Evolutionary conservation across 2,329 filamentous ascomycete species (phyloP).

Genomic region (Curvularia lunata): DNA sequence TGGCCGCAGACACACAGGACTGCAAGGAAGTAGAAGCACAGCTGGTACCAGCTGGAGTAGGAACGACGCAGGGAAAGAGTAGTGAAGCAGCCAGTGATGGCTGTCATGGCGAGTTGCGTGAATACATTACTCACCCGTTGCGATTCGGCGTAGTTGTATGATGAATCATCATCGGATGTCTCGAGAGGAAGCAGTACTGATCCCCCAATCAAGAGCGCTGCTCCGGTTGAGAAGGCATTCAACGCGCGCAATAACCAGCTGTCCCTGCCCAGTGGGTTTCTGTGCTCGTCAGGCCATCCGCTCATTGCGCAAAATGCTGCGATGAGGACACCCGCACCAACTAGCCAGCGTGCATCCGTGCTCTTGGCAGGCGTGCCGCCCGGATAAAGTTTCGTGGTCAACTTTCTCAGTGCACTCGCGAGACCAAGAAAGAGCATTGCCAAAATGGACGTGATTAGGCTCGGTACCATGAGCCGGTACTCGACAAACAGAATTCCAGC

Average conservation of each 20-base stretch:
- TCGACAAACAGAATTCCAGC: conserved; percentile 32
- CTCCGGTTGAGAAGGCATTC: conserved; percentile 23
- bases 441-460: conserved; percentile 29
- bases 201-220: conserved; percentile 22
- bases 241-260: conserved; percentile 19
- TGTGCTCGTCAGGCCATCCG: conserved; percentile 9
- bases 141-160: not conserved
- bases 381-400: conserved; percentile 16
- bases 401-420: conserved; percentile 23
- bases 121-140: conserved; percentile 12
- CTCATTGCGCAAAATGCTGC: conserved; percentile 13
- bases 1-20: conserved; percentile 15
- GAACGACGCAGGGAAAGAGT: conserved; percentile 28
- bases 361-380: conserved; percentile 1
- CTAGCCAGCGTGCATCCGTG: conserved; percentile 1
- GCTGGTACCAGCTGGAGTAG: conserved; percentile 27
- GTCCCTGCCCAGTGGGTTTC: conserved; percentile 12
- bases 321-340: conserved; percentile 13
- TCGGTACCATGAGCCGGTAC: conserved; percentile 34
- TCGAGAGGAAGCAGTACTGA: conserved; percentile 28
- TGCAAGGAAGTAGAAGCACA: conserved; percentile 24
- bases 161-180: not conserved
- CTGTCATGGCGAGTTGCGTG: conserved; percentile 19
- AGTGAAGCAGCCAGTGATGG: conserved; percentile 22
- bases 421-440: conserved; percentile 32